phyloP scores from a whole-genome alignment of 2,329 filamentous ascomycete species.

The Nectriaceae sp. region DNA sequence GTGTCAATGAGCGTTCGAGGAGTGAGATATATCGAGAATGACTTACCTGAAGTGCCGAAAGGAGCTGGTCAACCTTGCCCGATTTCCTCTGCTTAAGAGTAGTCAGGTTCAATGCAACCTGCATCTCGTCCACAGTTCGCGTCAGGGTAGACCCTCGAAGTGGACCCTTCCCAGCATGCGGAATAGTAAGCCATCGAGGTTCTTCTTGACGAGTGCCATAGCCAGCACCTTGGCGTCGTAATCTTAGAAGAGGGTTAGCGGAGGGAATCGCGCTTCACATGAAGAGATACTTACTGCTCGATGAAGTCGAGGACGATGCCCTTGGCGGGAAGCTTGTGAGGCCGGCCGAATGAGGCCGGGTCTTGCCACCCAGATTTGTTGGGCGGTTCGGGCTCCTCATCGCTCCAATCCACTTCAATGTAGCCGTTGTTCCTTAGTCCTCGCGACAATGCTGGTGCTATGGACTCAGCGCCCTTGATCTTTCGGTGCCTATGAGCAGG shows the following conservation, averaged over 20 bases:
- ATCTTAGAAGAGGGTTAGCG: conserved; percentile 28
- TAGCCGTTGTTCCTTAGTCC: conserved; percentile 71
- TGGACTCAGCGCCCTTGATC: conserved; percentile 54
- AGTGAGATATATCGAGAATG: not conserved
- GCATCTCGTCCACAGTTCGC: conserved; percentile 61
- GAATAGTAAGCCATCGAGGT: conserved; percentile 27
- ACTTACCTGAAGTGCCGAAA: conserved; percentile 65
- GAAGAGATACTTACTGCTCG: conserved; percentile 49
- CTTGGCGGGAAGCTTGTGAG: conserved; percentile 64
- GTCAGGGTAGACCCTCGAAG: conserved; percentile 39
- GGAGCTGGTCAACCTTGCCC: conserved; percentile 54
- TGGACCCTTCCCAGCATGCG: conserved; percentile 25
- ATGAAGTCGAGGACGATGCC: conserved; percentile 76
- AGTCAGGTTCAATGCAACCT: conserved; percentile 65
- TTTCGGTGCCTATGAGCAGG: conserved; percentile 64
- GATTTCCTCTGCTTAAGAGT: conserved; percentile 54
- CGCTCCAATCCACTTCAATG: conserved; percentile 66
- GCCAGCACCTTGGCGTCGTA: conserved; percentile 41
- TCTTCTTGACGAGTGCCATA: conserved; percentile 36
- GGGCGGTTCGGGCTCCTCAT: conserved; percentile 59
- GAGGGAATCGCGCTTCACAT: not conserved
- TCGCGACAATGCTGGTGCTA: conserved; percentile 58
- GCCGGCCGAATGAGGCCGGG: conserved; percentile 61
- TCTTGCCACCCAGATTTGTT: conserved; percentile 60
- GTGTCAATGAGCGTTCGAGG: conserved; percentile 14